Evolutionary conservation across 495 filamentous ascomycete species (phyloP).

Genomic region (Talaromyces proteolyticus): DNA sequence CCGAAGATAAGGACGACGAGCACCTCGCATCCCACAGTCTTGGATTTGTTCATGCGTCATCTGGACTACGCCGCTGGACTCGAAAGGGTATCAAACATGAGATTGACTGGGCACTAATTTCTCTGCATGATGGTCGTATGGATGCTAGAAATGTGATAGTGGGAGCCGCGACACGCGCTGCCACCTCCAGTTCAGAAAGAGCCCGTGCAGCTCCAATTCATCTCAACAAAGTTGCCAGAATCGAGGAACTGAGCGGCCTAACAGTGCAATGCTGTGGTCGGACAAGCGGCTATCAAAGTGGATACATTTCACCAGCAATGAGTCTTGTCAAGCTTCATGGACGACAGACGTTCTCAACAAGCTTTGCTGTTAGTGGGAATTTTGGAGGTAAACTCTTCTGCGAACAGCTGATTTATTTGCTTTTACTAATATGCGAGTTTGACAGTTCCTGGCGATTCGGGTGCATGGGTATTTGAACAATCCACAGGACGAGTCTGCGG

Average conservation of each 20-base stretch:
- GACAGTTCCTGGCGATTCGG: slow-evolving; percentile 78
- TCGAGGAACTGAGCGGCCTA: slow-evolving; percentile 58
- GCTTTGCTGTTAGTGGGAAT: slow-evolving; percentile 70
- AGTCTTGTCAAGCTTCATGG: slow-evolving; percentile 77
- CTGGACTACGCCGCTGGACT: slow-evolving; percentile 69
- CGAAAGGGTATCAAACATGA: slow-evolving; percentile 70
- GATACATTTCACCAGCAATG: slow-evolving; percentile 68
- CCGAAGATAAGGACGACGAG: slow-evolving; percentile 60
- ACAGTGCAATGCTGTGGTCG: slow-evolving; percentile 87
- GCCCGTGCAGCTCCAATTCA: slow-evolving; percentile 25
- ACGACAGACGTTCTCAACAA: slow-evolving; percentile 71
- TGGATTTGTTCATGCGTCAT: slow-evolving; percentile 83
- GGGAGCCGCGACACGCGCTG: slow-evolving; percentile 30
- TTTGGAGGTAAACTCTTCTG: slow-evolving; percentile 47
- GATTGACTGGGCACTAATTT: slow-evolving; percentile 93
- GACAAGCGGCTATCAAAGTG: slow-evolving; percentile 76
- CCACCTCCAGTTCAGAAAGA: slow-evolving; percentile 5
- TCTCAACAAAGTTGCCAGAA: slow-evolving; percentile 34
- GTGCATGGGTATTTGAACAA: slow-evolving; percentile 89
- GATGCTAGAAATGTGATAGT: slow-evolving; percentile 64
- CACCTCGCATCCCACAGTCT: slow-evolving; percentile 73
- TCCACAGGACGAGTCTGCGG: slow-evolving; percentile 75
- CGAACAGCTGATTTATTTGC: background rate
- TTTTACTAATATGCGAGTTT: slow-evolving; percentile 3
- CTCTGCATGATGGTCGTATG: slow-evolving; percentile 64